phyloP scores from a whole-genome alignment of 2,329 filamentous ascomycete species.

The Teratosphaeria viscida region DNA sequence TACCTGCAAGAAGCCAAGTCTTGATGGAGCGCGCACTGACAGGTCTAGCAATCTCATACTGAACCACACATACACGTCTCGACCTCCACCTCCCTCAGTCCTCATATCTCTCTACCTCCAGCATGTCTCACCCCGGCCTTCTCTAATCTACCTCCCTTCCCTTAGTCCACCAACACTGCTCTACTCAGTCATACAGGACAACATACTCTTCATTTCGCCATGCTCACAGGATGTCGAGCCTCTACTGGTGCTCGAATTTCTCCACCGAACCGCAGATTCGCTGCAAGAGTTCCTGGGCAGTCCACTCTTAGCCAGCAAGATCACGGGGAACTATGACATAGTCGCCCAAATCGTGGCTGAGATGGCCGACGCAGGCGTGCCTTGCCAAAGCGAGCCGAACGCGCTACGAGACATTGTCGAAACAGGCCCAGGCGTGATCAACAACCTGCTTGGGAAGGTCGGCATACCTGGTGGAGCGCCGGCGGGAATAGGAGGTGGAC shows the following conservation, averaged over 20 bases:
- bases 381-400: constrained; percentile 87
- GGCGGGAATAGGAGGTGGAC: constrained; percentile 1
- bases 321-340: constrained; percentile 85
- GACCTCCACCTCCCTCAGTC: constrained; percentile 62
- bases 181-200: constrained; percentile 79
- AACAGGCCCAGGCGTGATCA: constrained; percentile 71
- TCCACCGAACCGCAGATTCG: constrained; percentile 84
- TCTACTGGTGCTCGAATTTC: constrained; percentile 81
- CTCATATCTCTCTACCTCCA: constrained; percentile 81
- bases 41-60: constrained; percentile 63
- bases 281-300: constrained; percentile 90
- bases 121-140: constrained; percentile 69
- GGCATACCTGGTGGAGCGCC: constrained; percentile 49
- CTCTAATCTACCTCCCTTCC: constrained; percentile 73
- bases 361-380: constrained; percentile 89
- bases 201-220: constrained; percentile 75
- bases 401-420: constrained; percentile 84
- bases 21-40: constrained; percentile 6
- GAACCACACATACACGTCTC: constrained; percentile 68
- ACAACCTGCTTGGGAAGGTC: constrained; percentile 78
- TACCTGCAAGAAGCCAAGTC: constrained; percentile 4
- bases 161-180: constrained; percentile 70
- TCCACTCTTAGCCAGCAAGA: constrained; percentile 73
- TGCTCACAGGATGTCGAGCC: constrained; percentile 81
- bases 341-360: constrained; percentile 86